Percentiles rank a stretch among this genome's conserved stretches.
Evolutionary conservation across 116 monocot genomes (phyloP).

Genomic region (Phalaenopsis hybrid): DNA sequence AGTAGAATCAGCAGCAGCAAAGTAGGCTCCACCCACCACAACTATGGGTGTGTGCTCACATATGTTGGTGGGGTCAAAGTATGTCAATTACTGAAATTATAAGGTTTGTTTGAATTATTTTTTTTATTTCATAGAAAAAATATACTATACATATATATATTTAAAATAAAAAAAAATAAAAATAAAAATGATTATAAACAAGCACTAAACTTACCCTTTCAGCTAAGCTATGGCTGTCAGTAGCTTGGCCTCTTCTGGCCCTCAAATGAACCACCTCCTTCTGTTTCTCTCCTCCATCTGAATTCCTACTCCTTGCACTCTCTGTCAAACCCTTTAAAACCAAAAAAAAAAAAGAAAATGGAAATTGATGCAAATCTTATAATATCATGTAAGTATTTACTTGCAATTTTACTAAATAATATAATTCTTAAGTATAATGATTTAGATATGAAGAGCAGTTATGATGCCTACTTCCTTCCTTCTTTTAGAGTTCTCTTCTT

Average conservation of each 20-base stretch:
- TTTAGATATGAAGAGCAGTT: neutral
- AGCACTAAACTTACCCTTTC: conserved; percentile 36
- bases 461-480: conserved; percentile 3
- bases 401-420: too few relatives aligned
- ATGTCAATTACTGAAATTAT: conserved; percentile 14
- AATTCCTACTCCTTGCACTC: conserved; percentile 14
- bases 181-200: too few relatives aligned
- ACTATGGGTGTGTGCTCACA: neutral
- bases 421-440: neutral
- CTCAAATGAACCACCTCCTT: conserved; percentile 52
- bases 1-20: neutral
- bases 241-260: conserved; percentile 61
- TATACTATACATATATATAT: too few relatives aligned
- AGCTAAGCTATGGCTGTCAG: conserved; percentile 56
- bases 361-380: too few relatives aligned
- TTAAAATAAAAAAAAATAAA: too few relatives aligned
- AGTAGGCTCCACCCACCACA: neutral
- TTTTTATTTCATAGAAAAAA: too few relatives aligned
- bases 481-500: conserved; percentile 8
- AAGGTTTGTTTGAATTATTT: too few relatives aligned
- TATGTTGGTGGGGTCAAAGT: neutral
- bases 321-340: neutral
- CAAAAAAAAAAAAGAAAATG: neutral
- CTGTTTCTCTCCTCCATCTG: conserved; percentile 25
- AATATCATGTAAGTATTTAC: too few relatives aligned